Evolutionary conservation across 2,329 filamentous ascomycete genomes (phyloP).

Genomic region (Verticillium tricorpus): DNA sequence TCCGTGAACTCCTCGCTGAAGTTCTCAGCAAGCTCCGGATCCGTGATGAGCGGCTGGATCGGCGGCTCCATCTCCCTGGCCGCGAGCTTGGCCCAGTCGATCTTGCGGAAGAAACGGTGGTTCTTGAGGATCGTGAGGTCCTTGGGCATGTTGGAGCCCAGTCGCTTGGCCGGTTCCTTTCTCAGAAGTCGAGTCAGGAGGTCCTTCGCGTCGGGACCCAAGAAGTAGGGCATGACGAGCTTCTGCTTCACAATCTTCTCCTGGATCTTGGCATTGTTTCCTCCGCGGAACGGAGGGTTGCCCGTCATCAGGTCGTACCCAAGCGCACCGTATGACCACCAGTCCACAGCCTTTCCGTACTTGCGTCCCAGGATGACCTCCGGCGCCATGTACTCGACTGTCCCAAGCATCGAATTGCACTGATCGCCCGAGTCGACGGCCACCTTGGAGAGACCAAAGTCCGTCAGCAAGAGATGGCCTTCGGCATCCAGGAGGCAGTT

Average conservation of each 20-base stretch:
- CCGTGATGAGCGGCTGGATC: conserved; percentile 89
- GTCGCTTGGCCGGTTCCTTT: conserved; percentile 86
- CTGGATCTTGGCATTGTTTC: conserved; percentile 91
- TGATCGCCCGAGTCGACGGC: conserved; percentile 61
- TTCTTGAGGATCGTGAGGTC: conserved; percentile 82
- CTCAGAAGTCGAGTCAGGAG: conserved; percentile 82
- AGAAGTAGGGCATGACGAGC: conserved; percentile 80
- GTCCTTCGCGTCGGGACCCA: conserved; percentile 89
- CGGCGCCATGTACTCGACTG: conserved; percentile 98
- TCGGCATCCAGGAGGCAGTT: conserved; percentile 91
- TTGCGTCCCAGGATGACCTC: conserved; percentile 84
- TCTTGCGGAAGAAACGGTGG: conserved; percentile 94
- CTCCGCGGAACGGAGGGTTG: conserved; percentile 81
- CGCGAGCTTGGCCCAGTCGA: conserved; percentile 88
- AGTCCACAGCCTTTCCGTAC: conserved; percentile 94
- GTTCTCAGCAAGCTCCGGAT: conserved; percentile 94
- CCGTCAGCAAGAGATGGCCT: conserved; percentile 89
- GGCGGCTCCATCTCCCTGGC: conserved; percentile 80
- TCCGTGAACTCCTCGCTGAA: conserved; percentile 91
- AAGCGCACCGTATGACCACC: conserved; percentile 96
- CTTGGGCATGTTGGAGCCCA: conserved; percentile 84
- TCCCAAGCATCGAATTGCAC: conserved; percentile 90
- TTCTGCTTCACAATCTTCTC: conserved; percentile 96
- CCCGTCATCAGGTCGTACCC: conserved; percentile 92
- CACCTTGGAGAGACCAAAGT: conserved; percentile 96